phyloP scores from a whole-genome alignment of 805 yeast species.

The Suhomyces xylopsoci region DNA sequence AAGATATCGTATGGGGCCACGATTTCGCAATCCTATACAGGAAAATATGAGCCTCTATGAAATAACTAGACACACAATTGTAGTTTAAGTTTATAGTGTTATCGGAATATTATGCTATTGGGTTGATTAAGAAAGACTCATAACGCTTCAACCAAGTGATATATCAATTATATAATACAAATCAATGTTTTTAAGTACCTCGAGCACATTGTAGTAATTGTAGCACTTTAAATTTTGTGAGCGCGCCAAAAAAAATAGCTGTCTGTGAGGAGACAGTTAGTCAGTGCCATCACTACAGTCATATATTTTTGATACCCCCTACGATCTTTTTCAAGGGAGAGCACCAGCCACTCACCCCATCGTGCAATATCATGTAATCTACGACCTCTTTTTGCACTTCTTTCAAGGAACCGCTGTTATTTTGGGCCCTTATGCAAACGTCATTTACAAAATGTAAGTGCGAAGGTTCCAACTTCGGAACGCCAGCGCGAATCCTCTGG shows the following conservation, averaged over 20 bases:
- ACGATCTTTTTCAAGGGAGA: constrained; percentile 57
- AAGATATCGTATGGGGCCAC: too few species aligned
- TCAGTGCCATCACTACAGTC: background rate
- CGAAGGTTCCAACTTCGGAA: background rate
- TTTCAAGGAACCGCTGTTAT: background rate
- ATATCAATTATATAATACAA: background rate
- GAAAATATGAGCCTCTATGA: too few species aligned
- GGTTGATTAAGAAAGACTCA: too few species aligned
- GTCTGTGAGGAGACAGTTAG: too few species aligned
- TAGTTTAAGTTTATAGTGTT: too few species aligned
- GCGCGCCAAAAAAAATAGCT: too few species aligned
- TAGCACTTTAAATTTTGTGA: too few species aligned
- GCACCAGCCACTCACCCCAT: constrained; percentile 64
- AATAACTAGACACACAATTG: too few species aligned
- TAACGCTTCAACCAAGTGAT: background rate
- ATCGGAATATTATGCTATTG: too few species aligned
- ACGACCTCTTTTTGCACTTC: constrained; percentile 33
- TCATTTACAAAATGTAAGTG: constrained; percentile 13
- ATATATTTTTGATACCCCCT: background rate
- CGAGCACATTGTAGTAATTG: too few species aligned
- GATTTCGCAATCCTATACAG: too few species aligned
- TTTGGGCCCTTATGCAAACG: constrained; percentile 6
- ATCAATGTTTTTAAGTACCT: background rate
- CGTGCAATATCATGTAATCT: constrained; percentile 56
- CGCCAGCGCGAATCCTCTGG: constrained; percentile 28